A percentile compares a stretch with the other conserved stretches of the same genome.
Conservation (phyloP, 23 red algal genomes). For the Gracilariopsis chorda region DNA sequence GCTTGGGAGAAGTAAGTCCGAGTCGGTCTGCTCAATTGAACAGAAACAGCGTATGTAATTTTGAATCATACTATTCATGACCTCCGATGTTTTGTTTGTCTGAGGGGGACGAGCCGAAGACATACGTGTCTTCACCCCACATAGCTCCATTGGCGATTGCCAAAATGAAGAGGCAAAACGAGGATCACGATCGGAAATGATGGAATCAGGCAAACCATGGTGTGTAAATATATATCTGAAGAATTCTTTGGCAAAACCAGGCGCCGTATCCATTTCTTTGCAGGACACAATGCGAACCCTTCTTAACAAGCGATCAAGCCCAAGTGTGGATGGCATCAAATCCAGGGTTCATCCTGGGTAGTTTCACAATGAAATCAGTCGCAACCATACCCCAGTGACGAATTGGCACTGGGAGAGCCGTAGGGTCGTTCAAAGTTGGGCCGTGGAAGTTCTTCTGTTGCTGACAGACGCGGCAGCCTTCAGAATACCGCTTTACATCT, state of each 20-base stretch:
- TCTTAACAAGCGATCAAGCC: background rate
- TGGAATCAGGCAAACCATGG: background rate
- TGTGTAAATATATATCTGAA: background rate
- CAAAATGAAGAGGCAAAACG: background rate
- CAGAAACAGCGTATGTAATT: slow-evolving; percentile 24
- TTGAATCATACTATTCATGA: background rate
- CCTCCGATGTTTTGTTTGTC: background rate
- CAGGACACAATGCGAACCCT: background rate
- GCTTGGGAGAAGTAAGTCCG: background rate
- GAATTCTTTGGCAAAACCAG: background rate
- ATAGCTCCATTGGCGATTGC: background rate
- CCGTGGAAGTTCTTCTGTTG: background rate
- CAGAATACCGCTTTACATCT: background rate
- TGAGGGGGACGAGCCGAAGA: background rate
- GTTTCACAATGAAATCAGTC: background rate
- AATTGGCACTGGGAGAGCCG: background rate
- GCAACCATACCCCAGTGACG: background rate
- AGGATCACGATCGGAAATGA: background rate
- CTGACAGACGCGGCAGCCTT: background rate
- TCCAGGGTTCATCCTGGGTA: no score
- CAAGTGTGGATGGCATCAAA: background rate
- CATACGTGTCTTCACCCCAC: background rate
- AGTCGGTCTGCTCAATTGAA: background rate
- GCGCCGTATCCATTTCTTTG: background rate
- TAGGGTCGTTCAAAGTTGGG: background rate